phyloP scores from a whole-genome alignment of 768 basidiomycete species.

The Calocera cornea region DNA sequence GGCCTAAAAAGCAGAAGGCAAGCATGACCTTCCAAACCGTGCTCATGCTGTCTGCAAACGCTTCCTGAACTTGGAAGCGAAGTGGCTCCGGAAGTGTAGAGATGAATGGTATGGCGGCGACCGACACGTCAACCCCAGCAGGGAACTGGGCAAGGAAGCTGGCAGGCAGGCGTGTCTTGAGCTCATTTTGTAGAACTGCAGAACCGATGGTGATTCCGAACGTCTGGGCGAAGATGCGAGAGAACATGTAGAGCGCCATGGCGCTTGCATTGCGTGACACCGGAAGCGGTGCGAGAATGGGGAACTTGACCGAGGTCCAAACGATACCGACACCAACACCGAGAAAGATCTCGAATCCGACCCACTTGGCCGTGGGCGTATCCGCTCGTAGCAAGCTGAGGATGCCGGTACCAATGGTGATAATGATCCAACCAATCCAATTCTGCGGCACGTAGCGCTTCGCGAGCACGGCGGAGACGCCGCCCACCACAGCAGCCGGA shows the following conservation, averaged over 20 bases:
- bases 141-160: conserved; percentile 11
- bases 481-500: conserved; percentile 21
- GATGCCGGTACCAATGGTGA: conserved; percentile 27
- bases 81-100: conserved; percentile 12
- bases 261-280: conserved; percentile 32
- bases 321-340: neutral
- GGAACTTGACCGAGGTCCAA: conserved; percentile 23
- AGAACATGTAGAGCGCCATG: conserved; percentile 32
- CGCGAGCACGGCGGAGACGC: conserved; percentile 24
- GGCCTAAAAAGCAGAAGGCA: neutral
- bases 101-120: conserved; percentile 12
- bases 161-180: conserved; percentile 16
- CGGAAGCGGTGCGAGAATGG: conserved; percentile 36
- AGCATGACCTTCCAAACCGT: conserved; percentile 7
- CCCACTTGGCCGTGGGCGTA: conserved; percentile 14
- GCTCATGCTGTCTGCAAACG: conserved; percentile 4
- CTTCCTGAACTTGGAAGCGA: conserved; percentile 11
- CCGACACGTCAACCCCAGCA: conserved; percentile 6
- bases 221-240: conserved; percentile 20
- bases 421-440: conserved; percentile 27
- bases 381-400: conserved; percentile 22
- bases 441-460: conserved; percentile 30
- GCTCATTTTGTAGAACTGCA: conserved; percentile 20
- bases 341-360: conserved; percentile 4
- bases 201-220: conserved; percentile 22